Conservation (phyloP, 1,284 basidiomycete species). For the Austroboletus rostrupii region DNA sequence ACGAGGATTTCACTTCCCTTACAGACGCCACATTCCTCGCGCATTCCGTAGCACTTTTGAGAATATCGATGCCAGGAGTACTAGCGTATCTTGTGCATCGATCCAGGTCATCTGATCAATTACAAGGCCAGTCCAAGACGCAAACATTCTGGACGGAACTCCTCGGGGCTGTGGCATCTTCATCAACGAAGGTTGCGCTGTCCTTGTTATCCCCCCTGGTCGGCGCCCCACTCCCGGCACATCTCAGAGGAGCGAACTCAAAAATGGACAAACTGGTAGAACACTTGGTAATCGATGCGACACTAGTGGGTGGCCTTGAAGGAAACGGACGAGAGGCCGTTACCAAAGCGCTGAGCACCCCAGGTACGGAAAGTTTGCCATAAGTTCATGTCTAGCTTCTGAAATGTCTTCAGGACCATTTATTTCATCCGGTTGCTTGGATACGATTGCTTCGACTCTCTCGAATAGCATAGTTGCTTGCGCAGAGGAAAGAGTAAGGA, state of each 20-base stretch:
- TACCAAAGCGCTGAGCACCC: slow-evolving; percentile 11
- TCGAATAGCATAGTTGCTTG: slow-evolving; percentile 14
- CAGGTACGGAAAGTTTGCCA: slow-evolving; percentile 12
- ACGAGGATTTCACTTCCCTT: slow-evolving; percentile 35
- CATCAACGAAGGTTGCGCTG: slow-evolving; percentile 8
- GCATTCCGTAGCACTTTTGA: slow-evolving; percentile 40
- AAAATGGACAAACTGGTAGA: slow-evolving; percentile 23
- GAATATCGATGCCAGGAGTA: slow-evolving; percentile 40
- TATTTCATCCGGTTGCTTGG: slow-evolving; percentile 19
- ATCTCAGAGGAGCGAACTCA: slow-evolving; percentile 18
- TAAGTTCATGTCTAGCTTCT: neutral
- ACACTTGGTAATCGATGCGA: slow-evolving; percentile 10
- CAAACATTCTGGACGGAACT: slow-evolving; percentile 22
- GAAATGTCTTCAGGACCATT: slow-evolving; percentile 15
- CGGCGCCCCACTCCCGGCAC: slow-evolving; percentile 13
- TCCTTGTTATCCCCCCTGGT: slow-evolving; percentile 14
- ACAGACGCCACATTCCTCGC: slow-evolving; percentile 43
- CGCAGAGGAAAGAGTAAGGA: slow-evolving; percentile 13
- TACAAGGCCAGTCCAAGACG: slow-evolving; percentile 6
- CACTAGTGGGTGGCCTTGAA: neutral
- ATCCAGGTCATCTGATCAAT: slow-evolving; percentile 7
- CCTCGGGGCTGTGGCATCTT: slow-evolving; percentile 19
- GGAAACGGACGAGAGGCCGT: slow-evolving; percentile 3
- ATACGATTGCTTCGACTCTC: slow-evolving; percentile 13
- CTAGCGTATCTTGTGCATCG: slow-evolving; percentile 22